Base-by-base conservation (phyloP, 2,329 filamentous ascomycete species). In the Blastomyces percursus region DNA sequence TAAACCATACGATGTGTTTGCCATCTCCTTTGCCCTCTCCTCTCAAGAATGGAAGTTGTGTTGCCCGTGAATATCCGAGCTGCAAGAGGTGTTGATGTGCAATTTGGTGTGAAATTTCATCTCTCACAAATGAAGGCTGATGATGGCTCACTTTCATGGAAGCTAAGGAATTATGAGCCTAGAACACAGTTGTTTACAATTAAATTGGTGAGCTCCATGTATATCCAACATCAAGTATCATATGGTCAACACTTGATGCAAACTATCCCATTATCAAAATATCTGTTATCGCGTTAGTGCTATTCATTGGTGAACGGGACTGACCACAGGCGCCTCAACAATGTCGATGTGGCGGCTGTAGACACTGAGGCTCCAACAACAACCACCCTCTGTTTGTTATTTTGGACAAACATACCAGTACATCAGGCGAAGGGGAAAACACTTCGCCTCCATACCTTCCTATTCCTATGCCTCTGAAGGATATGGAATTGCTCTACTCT, bases 171-270 rank as follows among this genome's bases (percentile, higher is more conserved):
- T 72, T 91, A 96, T 2, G 91, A 75, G 40, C 88, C 84, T 65
- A 86, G 79, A 0, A 92, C 85, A 27, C 88, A 82, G 32, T 82
- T 82, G 0, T 92, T 92, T 72, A 71, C 2, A 74, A 71, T 3
- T 86, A 71, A 70, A 96, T 96, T 0, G 91, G 91, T 62, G 88
- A 88, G 7, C 86, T 86, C 75, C 89, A 96, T 63, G 95, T 83
- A 69, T 94, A 97, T 0, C 93, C 93, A 0, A 93, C 96, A 72
- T 89, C 91, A 74, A 93, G 96, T 42, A 96, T 73, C 4, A 96
- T 78, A 1, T 84, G 82, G 69, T 96, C 91, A 62, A 96, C 75
- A 42, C 85, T 78, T 2, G 76, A 75, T 69, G 91, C 87, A 12
- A 38, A 86, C 70, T 0, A 78, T 79, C 1, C 87, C 87, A 69